These are phyloP conservation scores for Gracilaria domingensis DNA, from an alignment of 23 red algal genomes.

Conservation along the genomic window DNA sequence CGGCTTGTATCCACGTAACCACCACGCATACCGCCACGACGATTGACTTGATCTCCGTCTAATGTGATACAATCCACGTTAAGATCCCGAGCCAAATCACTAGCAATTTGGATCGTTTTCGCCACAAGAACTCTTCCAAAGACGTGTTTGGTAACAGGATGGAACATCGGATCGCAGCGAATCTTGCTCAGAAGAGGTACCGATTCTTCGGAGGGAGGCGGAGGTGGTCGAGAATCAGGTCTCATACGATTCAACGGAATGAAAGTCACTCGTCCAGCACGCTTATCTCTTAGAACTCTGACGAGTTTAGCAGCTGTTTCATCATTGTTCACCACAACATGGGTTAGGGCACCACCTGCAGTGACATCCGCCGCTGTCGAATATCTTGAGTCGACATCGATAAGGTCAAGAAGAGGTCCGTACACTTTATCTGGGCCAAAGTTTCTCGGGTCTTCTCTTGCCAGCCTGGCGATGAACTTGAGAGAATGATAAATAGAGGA, in stretches of 20 bases:
- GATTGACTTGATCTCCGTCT: conserved; percentile 97
- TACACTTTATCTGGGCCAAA: conserved; percentile 76
- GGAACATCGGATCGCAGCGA: conserved; percentile 60
- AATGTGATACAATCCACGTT: conserved; percentile 94
- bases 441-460: conserved; percentile 51
- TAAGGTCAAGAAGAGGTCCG: conserved; percentile 90
- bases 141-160: conserved; percentile 69
- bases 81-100: conserved; percentile 63
- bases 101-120: conserved; percentile 82
- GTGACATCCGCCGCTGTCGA: conserved; percentile 85
- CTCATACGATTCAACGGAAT: conserved; percentile 92
- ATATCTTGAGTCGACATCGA: conserved; percentile 87
- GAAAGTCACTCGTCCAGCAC: conserved; percentile 94
- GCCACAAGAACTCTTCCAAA: conserved; percentile 88
- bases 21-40: conserved; percentile 92
- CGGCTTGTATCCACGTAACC: conserved; percentile 86
- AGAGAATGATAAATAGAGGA: conserved; percentile 60
- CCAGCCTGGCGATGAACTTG: conserved; percentile 44
- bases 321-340: conserved; percentile 94
- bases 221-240: conserved; percentile 26
- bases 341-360: conserved; percentile 76
- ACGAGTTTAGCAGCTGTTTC: conserved; percentile 95
- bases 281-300: conserved; percentile 54
- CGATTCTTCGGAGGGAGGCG: conserved; percentile 71
- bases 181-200: conserved; percentile 90